Conservation (phyloP, 2,329 filamentous ascomycete genomes). For the Elsinoe fawcettii region DNA sequence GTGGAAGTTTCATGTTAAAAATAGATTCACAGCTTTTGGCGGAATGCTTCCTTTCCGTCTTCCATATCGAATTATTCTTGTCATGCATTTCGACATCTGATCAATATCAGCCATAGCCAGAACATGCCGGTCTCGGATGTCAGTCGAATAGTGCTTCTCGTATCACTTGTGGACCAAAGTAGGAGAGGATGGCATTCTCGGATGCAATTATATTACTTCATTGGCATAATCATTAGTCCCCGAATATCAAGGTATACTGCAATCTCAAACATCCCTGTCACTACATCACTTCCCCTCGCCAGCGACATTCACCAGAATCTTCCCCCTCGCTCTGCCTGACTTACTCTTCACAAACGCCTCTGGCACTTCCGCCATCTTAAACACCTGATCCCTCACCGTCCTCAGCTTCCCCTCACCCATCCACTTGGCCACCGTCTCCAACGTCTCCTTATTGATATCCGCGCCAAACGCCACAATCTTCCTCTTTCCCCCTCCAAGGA, state of each 20-base stretch:
- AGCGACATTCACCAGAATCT: constrained; percentile 26
- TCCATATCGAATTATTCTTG: background rate
- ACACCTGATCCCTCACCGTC: constrained; percentile 48
- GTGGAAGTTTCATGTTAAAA: constrained; percentile 9
- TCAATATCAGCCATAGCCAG: no score
- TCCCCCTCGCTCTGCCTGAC: constrained; percentile 28
- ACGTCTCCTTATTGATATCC: constrained; percentile 36
- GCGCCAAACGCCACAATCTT: constrained; percentile 33
- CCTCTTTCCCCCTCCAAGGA: constrained; percentile 45
- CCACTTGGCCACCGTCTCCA: constrained; percentile 46
- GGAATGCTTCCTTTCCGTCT: background rate
- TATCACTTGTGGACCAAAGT: no score
- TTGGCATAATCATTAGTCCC: no score
- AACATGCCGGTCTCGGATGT: no score
- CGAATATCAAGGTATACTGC: no score
- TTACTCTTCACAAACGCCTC: constrained; percentile 30
- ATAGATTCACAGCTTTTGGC: background rate
- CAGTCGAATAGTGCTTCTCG: no score
- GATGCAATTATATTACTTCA: no score
- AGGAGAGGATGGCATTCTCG: no score
- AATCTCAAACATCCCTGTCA: no score
- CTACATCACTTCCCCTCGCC: constrained; percentile 10
- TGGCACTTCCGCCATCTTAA: constrained; percentile 46
- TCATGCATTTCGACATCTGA: no score
- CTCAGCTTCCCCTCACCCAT: constrained; percentile 51